Evolutionary conservation across 495 filamentous ascomycete genomes (phyloP).

Genomic region (Letharia columbiana): DNA sequence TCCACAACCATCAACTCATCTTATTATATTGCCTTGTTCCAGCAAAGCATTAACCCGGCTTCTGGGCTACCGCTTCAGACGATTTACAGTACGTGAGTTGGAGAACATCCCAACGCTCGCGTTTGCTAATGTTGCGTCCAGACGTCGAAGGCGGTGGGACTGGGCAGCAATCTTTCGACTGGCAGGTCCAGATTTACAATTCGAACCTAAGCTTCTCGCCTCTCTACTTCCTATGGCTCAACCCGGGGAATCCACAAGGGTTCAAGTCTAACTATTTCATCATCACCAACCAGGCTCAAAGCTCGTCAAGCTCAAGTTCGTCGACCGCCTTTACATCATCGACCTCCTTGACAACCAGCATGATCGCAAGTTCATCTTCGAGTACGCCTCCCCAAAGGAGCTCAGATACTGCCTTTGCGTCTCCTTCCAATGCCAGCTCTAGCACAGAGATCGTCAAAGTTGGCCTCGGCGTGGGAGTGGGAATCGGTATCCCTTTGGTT

Average conservation of each 20-base stretch:
- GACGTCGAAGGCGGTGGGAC: background rate
- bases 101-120: background rate
- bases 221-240: background rate
- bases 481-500: conserved; percentile 2
- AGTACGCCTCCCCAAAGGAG: background rate
- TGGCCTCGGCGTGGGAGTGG: conserved; percentile 6
- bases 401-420: background rate
- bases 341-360: background rate
- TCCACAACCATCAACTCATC: background rate
- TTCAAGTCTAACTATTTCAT: conserved; percentile 8
- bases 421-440: background rate
- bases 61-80: background rate
- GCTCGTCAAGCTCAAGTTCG: background rate
- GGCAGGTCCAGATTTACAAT: background rate
- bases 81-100: background rate
- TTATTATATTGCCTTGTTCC: background rate
- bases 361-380: background rate
- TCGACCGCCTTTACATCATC: conserved; percentile 1
- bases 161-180: background rate
- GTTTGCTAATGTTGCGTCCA: background rate
- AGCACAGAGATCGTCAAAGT: conserved; percentile 1
- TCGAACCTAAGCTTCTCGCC: background rate
- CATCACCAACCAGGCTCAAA: background rate
- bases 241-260: background rate
- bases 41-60: background rate